Evolutionary conservation across 176 grass and related monocot genomes (phyloP).

Genomic region (Ampelocalamus luodianensis): DNA sequence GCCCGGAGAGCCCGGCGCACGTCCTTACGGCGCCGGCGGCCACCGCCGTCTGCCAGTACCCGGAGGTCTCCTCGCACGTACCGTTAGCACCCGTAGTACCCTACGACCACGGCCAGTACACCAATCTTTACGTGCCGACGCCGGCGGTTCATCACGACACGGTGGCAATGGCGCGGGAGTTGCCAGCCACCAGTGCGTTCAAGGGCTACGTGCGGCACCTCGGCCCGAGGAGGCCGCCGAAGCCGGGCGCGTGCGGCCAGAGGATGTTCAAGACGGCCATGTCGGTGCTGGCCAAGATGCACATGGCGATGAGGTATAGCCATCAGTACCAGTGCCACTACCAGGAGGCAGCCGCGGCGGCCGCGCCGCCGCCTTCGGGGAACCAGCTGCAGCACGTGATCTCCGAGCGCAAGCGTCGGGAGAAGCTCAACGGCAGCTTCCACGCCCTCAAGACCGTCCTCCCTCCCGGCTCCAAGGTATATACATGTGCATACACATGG

Average conservation of each 20-base stretch:
- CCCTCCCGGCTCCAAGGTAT: conserved; percentile 68
- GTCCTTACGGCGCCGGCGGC: not conserved
- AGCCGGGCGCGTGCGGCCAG: conserved; percentile 48
- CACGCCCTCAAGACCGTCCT: conserved; percentile 69
- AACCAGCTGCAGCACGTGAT: conserved; percentile 92
- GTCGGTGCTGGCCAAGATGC: conserved; percentile 50
- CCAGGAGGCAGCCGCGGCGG: conserved; percentile 8
- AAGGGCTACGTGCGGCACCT: conserved; percentile 57
- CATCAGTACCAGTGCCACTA: conserved; percentile 31
- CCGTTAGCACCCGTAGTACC: not conserved
- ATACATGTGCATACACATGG: not conserved
- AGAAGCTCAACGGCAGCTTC: conserved; percentile 94
- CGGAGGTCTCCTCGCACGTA: conserved; percentile 47
- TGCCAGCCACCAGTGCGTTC: conserved; percentile 43
- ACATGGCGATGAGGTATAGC: conserved; percentile 25
- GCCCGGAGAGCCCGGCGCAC: conserved; percentile 39
- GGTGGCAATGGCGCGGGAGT: not conserved
- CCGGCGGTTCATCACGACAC: not conserved
- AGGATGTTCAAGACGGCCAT: conserved; percentile 73
- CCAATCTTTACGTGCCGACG: not conserved
- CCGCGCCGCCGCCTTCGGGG: conserved; percentile 21
- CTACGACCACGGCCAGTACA: not conserved
- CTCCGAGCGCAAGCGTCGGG: conserved; percentile 80
- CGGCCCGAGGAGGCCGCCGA: conserved; percentile 10
- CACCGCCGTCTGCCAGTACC: not conserved